Base-by-base conservation (phyloP, 2,329 filamentous ascomycete species). In the Neurospora sp. region DNA sequence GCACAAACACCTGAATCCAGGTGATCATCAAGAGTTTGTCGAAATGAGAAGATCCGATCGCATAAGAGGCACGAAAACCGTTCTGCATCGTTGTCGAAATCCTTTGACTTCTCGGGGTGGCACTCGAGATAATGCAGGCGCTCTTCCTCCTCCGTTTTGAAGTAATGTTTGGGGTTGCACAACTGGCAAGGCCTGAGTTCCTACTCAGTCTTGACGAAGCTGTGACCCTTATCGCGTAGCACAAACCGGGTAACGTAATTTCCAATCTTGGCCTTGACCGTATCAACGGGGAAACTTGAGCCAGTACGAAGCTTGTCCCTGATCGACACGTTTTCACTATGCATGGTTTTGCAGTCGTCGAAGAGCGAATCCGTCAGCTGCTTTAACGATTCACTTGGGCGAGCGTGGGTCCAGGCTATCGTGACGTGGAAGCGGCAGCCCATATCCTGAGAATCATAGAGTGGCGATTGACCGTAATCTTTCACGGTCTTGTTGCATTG, bases 371-470 rank as follows among this genome's bases (percentile, higher is more conserved):
- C 74, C 0, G 83, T 85, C 36, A 75, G 76, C 67, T 78, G 72
- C 17, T 76, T 75, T 15, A 85, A 76, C 40, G 85, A 82, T 3
- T 80, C 70, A 6, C 79, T 82, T 0, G 88, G 89, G 57, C 82
- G 78, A 10, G 83, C 79, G 72, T 95, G 84, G 1, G 87, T 91
- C 96, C 95, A 98, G 0, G 91, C 96, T 69, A 99, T 88, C 66
- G 93, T 97, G 71, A 98, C 82, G 79, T 99, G 96, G 77, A 97
- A 97, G 28, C 19, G 37, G 23, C n/a, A 8, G 65, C 69, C 68
- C 74, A 74, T 62, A 33, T 62, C 52, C 3, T 17, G 12, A 17
- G 12, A 28, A 69, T 81, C 78, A 78, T 98, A 98, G 1, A 98
- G 84, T 33, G 85, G 79, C 1, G 91, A 89, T 77, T 96, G 92